Base-by-base conservation (phyloP, 1,139 yeast genomes). In the Casaregolazyma suthepensis region DNA sequence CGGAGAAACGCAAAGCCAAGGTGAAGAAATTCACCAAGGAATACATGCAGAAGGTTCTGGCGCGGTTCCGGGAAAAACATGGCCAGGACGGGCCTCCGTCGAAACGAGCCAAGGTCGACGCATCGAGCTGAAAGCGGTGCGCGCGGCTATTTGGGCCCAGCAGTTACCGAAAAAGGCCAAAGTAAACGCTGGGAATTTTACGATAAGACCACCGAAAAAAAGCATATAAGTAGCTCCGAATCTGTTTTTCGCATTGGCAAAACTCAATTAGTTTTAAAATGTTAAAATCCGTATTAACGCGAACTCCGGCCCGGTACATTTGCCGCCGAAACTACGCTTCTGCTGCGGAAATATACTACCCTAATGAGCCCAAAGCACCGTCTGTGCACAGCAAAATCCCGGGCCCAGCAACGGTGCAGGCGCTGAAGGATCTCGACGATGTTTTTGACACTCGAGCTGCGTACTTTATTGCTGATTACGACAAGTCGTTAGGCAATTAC, bases 41-140 rank as follows among this genome's bases (percentile, higher is more conserved):
- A 2, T 91, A 86, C 65, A 88, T 91, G 96, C 83, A 78, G 10
- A 90, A 87, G 70, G 84, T 84, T 56, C 62, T 87, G 57, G 70
- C 68, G 12, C 86, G 84, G 63, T 77, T 75, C 58, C 68, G 72
- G 51, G 71, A 71, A 44, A 80, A 76, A 71, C 52, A 43, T 15
- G 45, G 45, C 13, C 37, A 35, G 17, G 42, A 29, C n/a, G 50
- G 22, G 35, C 37, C 35, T 17, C 29, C 35, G 13, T 15, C 23
- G 13, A 26, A 38, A 18, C 31, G 38, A n/a, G 50, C 38, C 7
- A 42, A 42, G 17, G 12, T 44, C 10, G 15, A 13, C 13, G 40
- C 40, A 15, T 9, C 40, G n/a, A 35, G 40, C 17, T 35, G 17
- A 35, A n/a, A 5, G 17, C 9, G 40, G 17, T 7, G 17, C 7